A percentile compares a stretch with the other conserved stretches of the same genome.
These are phyloP conservation scores for Kappamyces sp. DNA, from an alignment of 192 early-diverging fungal species.

Conservation along the genomic window DNA sequence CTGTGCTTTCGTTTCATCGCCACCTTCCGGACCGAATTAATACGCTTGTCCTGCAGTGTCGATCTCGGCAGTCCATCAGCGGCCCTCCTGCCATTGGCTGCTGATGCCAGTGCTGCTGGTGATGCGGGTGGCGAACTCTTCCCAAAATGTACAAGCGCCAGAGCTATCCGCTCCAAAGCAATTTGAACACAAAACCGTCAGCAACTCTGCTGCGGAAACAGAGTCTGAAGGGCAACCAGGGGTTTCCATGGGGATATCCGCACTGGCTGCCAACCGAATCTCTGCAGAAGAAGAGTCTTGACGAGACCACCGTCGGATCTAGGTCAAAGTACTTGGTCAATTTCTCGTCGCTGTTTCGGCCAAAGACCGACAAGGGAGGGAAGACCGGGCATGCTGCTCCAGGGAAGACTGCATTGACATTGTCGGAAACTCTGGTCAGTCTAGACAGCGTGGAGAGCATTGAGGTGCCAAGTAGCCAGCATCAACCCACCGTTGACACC, in stretches of 20 bases:
- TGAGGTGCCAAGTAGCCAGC: neutral
- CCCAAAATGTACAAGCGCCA: slow-evolving; percentile 2
- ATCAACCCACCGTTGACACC: neutral
- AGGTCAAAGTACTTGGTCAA: too few species aligned
- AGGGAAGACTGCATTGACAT: slow-evolving; percentile 1
- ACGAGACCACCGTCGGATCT: neutral
- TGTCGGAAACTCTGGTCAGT: neutral
- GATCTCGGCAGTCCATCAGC: neutral
- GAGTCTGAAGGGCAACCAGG: slow-evolving; percentile 2
- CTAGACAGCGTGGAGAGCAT: neutral
- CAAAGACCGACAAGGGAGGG: neutral
- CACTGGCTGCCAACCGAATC: slow-evolving; percentile 2
- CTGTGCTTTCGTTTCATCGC: neutral
- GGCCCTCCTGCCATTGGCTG: neutral
- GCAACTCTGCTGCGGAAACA: neutral
- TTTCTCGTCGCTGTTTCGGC: neutral
- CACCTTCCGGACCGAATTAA: neutral
- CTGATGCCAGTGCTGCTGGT: neutral
- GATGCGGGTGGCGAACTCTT: neutral
- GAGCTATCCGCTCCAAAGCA: neutral
- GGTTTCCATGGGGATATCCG: slow-evolving; percentile 13
- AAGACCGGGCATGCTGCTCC: neutral
- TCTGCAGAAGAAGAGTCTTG: neutral
- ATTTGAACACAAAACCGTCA: neutral
- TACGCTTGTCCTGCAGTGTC: neutral